phyloP scores from a whole-genome alignment of 805 yeast genomes.

The Sungouiozyma ichnusensis region DNA sequence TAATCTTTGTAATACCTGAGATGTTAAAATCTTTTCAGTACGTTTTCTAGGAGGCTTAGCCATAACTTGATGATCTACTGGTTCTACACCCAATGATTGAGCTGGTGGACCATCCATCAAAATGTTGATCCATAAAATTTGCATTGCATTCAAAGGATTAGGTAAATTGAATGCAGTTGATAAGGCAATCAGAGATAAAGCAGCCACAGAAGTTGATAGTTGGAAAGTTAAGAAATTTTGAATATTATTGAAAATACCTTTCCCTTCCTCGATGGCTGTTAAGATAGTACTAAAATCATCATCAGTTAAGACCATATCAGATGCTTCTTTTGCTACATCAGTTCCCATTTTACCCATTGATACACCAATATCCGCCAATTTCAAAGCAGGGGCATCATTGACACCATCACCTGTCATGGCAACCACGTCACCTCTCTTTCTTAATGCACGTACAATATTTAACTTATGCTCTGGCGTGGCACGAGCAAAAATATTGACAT shows the following conservation, averaged over 20 bases:
- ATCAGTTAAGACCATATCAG: constrained; percentile 94
- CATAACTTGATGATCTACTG: constrained; percentile 94
- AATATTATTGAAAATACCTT: constrained; percentile 91
- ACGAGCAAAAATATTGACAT: constrained; percentile 85
- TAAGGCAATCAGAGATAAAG: constrained; percentile 77
- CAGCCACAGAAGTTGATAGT: constrained; percentile 91
- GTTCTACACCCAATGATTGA: constrained; percentile 93
- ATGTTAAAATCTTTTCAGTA: constrained; percentile 72
- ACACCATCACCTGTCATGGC: constrained; percentile 99
- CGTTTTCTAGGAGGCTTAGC: constrained; percentile 90
- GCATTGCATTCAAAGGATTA: constrained; percentile 96
- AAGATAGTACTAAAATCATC: constrained; percentile 93
- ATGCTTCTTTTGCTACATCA: constrained; percentile 96
- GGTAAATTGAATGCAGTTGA: constrained; percentile 82
- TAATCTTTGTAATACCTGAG: constrained; percentile 57
- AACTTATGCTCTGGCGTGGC: constrained; percentile 93
- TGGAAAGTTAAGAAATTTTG: constrained; percentile 93
- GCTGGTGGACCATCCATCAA: constrained; percentile 99
- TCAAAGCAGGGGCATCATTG: constrained; percentile 96
- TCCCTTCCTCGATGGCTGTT: constrained; percentile 93
- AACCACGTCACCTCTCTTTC: constrained; percentile 84
- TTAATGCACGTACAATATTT: constrained; percentile 79
- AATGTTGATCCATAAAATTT: constrained; percentile 93
- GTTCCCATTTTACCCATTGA: constrained; percentile 93
- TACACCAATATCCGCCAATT: constrained; percentile 91